Evolutionary conservation across 2,329 filamentous ascomycete genomes (phyloP).

Genomic region (Paraconiothyrium sp.): DNA sequence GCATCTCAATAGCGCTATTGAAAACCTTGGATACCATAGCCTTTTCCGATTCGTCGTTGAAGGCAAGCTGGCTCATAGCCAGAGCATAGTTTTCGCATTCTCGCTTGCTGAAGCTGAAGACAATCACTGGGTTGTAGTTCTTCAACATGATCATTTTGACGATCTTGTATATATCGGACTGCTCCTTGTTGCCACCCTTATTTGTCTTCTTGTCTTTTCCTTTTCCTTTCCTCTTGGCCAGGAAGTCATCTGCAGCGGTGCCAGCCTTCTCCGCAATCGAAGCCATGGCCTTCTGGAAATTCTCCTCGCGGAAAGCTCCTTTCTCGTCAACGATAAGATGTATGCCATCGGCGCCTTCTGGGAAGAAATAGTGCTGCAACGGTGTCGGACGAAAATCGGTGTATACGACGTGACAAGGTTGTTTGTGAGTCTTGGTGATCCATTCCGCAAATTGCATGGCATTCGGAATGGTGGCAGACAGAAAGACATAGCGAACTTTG

Average conservation of each 20-base stretch:
- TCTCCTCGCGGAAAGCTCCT: conserved; percentile 93
- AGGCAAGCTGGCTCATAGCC: conserved; percentile 84
- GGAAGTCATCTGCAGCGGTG: conserved; percentile 79
- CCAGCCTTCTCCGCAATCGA: conserved; percentile 88
- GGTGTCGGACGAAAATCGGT: conserved; percentile 98
- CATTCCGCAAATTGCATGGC: conserved; percentile 99
- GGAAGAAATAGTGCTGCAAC: conserved; percentile 97
- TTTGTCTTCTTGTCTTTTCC: conserved; percentile 93
- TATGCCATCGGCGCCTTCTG: conserved; percentile 89
- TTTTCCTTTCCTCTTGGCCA: conserved; percentile 83
- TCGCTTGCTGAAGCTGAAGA: conserved; percentile 99
- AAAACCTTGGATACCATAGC: conserved; percentile 95
- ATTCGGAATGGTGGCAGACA: conserved; percentile 98
- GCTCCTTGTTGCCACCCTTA: conserved; percentile 75
- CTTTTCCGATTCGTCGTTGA: conserved; percentile 97
- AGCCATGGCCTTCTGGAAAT: conserved; percentile 96
- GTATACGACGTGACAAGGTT: conserved; percentile 98
- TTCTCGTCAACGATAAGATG: conserved; percentile 97
- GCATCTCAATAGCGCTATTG: conserved; percentile 87
- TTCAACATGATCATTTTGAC: conserved; percentile 99
- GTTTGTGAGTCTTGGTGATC: conserved; percentile 97
- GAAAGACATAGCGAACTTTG: conserved; percentile 98
- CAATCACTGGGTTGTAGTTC: conserved; percentile 96
- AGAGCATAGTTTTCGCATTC: conserved; percentile 93
- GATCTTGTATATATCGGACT: conserved; percentile 94